phyloP scores from a whole-genome alignment of 1,284 basidiomycete genomes.

The Trametes versicolor region DNA sequence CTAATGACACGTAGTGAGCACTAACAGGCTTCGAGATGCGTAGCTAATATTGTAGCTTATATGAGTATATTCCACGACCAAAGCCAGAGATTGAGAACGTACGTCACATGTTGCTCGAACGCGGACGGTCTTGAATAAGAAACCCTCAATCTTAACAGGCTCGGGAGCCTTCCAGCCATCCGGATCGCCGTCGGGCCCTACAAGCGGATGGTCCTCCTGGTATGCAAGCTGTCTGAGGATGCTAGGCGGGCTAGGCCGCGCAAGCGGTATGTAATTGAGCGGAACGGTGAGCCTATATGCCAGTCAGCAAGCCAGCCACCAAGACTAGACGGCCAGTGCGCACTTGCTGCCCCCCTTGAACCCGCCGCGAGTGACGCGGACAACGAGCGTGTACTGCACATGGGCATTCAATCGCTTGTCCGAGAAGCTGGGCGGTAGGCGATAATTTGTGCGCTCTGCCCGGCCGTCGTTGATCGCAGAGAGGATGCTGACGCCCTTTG shows the following conservation, averaged over 20 bases:
- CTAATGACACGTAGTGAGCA: not conserved
- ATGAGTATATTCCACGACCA: not conserved
- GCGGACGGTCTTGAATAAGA: conserved; percentile 52
- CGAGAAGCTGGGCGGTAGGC: conserved; percentile 58
- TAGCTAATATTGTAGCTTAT: conserved; percentile 22
- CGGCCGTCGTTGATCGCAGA: conserved; percentile 25
- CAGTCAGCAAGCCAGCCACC: not conserved
- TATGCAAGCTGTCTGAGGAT: conserved; percentile 57
- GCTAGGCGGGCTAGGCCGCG: conserved; percentile 56
- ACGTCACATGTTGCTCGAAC: conserved; percentile 33
- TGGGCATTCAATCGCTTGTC: conserved; percentile 56
- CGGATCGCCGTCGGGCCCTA: conserved; percentile 57
- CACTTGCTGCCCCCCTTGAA: conserved; percentile 44
- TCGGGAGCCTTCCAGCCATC: conserved; percentile 58
- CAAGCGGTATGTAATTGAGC: conserved; percentile 53
- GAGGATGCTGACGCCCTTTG: conserved; percentile 47
- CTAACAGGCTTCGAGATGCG: conserved; percentile 38
- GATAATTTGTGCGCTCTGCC: conserved; percentile 39
- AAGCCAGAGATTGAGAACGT: not conserved
- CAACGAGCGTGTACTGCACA: conserved; percentile 59
- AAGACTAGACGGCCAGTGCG: conserved; percentile 4
- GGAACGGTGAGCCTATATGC: conserved; percentile 33
- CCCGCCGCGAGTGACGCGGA: conserved; percentile 56
- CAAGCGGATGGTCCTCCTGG: conserved; percentile 49
- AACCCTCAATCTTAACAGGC: conserved; percentile 51